These are phyloP conservation scores for Elaeagnus macrophylla DNA, from an alignment of 306 rosid genomes.

Conservation along the genomic window DNA sequence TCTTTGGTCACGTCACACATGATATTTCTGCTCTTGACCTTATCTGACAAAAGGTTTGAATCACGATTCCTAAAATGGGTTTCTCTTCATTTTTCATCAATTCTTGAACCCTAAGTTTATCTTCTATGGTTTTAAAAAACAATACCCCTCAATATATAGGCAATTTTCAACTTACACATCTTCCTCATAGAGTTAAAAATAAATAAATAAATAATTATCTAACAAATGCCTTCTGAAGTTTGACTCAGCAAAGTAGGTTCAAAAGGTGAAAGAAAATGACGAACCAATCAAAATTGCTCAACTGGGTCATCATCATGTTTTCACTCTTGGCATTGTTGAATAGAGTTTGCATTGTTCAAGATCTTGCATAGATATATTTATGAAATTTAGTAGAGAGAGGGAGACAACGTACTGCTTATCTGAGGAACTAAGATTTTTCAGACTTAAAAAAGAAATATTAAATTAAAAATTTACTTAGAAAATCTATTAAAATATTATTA, in stretches of 20 bases:
- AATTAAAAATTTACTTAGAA: constrained; percentile 12
- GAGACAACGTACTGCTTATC: constrained; percentile 12
- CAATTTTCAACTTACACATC: not conserved
- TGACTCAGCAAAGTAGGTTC: constrained; percentile 13
- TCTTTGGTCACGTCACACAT: constrained; percentile 80
- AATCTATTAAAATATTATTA: not conserved
- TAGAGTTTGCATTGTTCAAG: constrained; percentile 37
- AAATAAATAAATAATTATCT: too few species aligned
- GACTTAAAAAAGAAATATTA: constrained; percentile 28
- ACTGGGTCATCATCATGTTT: constrained; percentile 27
- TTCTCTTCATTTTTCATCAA: constrained; percentile 22
- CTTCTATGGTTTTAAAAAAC: constrained; percentile 21
- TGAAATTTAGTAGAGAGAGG: constrained; percentile 27
- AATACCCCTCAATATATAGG: constrained; percentile 2
- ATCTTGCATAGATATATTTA: constrained; percentile 43
- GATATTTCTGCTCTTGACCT: constrained; percentile 53
- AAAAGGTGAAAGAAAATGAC: constrained; percentile 28
- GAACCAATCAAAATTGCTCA: constrained; percentile 26
- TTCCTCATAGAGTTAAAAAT: constrained; percentile 19
- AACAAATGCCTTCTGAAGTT: constrained; percentile 10
- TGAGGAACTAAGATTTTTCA: constrained; percentile 38
- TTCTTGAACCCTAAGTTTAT: constrained; percentile 36
- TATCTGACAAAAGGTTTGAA: constrained; percentile 59
- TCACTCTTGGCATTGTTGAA: constrained; percentile 31
- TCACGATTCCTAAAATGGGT: constrained; percentile 43